Evolutionary conservation across 2,329 filamentous ascomycete genomes (phyloP), one percentile per base, ranked within the genome.

Genomic region (Claviceps africana): DNA sequence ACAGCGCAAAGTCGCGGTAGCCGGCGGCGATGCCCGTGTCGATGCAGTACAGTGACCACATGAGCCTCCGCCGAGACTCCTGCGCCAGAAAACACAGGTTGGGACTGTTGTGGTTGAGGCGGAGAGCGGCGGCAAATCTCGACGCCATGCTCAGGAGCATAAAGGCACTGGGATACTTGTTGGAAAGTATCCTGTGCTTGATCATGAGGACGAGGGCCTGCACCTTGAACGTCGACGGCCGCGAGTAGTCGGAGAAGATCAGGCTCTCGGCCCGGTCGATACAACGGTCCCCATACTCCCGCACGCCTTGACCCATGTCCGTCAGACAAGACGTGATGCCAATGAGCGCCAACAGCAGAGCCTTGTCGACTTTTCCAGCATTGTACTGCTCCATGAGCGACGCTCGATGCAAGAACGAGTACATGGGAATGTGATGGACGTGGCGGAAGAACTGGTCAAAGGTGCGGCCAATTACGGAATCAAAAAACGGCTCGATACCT

Each of bases 321-420:
- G 74, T 78, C 47, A 80, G 69, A 33, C 78, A 67, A 3, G 76
- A 74, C 2, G 77, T 78, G 58, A 80, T 76, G 48, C 76, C 77
- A 8, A 80, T 67, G 4, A 80, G 64, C 40, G 76, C 75, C 4
- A 79, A 67, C 4, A 80, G 66, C 7, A 81, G 65, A 2, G 76
- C 67, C 42, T 70, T 72, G 58, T 80, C 77, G 56, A 80, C 73
- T 55, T 76, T 76, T 47, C 76, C 76, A 4, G 74, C 71, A 56
- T 78, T 73, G 60, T 78, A 78, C 31, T 77, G 71, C 60, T 79
- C 76, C 75, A 79, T 78, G 25, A 80, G 71, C 2, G 77, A 80
- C 13, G 77, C 76, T 28, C 76, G 75, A 58, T 81, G 77, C 17
- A 81, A 63, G 53, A 80, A 81, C 11, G 76, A 77, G 64, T 76